Percentiles rank a stretch among this genome's conserved stretches.
Conservation (phyloP, 1,284 basidiomycete species). For the Ganoderma resinaceum region DNA sequence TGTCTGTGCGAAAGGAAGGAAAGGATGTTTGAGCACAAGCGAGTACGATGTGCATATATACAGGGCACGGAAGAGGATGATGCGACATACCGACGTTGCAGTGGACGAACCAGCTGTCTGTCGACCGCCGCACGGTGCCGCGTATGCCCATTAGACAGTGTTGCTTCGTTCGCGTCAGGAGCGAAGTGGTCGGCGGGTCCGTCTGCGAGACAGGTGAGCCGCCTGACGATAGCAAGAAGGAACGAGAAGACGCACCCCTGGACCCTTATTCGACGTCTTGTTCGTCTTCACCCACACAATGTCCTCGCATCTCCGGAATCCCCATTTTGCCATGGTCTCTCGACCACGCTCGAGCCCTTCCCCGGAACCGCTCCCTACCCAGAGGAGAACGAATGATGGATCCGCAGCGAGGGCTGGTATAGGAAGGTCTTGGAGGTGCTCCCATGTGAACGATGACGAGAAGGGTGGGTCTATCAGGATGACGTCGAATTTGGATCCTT, state of each 20-base stretch:
- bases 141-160: conserved; percentile 99
- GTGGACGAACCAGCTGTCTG: conserved; percentile 95
- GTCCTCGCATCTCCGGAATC: conserved; percentile 95
- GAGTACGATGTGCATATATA: background rate
- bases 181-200: conserved; percentile 81
- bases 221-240: too few relatives aligned
- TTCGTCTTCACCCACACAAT: conserved; percentile 98
- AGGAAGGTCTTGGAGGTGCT: conserved; percentile 81
- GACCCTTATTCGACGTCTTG: conserved; percentile 68
- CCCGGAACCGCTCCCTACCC: conserved; percentile 93
- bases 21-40: background rate
- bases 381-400: conserved; percentile 94
- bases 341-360: conserved; percentile 93
- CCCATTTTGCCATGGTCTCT: conserved; percentile 93
- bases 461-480: conserved; percentile 94
- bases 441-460: conserved; percentile 85
- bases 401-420: conserved; percentile 88
- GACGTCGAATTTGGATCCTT: conserved; percentile 87
- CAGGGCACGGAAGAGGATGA: background rate
- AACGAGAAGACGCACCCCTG: conserved; percentile 57
- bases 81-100: conserved; percentile 86
- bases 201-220: conserved; percentile 53
- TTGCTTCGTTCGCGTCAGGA: conserved; percentile 90
- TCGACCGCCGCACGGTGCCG: conserved; percentile 93
- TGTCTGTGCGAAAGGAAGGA: conserved; percentile 57